phyloP scores from a whole-genome alignment of 2,329 filamentous ascomycete species.

The Coniochaeta ligniaria region DNA sequence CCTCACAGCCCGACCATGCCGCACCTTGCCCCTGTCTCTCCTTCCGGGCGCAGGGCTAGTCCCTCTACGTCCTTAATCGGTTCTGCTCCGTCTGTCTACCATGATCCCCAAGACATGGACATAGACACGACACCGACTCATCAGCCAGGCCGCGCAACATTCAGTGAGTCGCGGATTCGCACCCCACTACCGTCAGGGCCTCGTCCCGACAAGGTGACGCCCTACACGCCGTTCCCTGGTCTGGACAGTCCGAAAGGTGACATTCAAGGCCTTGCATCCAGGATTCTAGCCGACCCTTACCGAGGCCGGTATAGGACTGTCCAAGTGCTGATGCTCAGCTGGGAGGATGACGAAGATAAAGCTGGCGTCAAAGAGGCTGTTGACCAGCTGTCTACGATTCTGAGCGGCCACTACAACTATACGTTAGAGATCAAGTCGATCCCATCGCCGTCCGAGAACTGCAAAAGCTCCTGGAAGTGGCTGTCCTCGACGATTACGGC shows the following conservation, averaged over 20 bases:
- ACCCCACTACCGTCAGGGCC: slow-evolving; percentile 51
- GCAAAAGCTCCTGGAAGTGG: slow-evolving; percentile 45
- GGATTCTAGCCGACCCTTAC: slow-evolving; percentile 40
- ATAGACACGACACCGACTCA: slow-evolving; percentile 34
- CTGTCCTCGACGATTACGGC: slow-evolving; percentile 42
- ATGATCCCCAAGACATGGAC: slow-evolving; percentile 48
- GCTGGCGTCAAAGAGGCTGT: slow-evolving; percentile 30
- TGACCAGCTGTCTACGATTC: slow-evolving; percentile 40
- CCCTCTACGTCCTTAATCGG: slow-evolving; percentile 37
- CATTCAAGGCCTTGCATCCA: slow-evolving; percentile 41
- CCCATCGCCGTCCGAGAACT: slow-evolving; percentile 37
- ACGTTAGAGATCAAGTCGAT: slow-evolving; percentile 40
- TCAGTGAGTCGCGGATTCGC: slow-evolving; percentile 42
- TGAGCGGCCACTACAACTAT: slow-evolving; percentile 47
- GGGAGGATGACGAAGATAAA: slow-evolving; percentile 45
- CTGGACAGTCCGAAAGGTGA: slow-evolving; percentile 41
- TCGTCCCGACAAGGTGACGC: slow-evolving; percentile 42
- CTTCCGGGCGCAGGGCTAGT: slow-evolving; percentile 12
- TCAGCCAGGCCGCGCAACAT: slow-evolving; percentile 28
- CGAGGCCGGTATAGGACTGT: slow-evolving; percentile 47
- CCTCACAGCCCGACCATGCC: slow-evolving; percentile 43
- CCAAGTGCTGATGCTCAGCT: slow-evolving; percentile 45
- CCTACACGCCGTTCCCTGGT: slow-evolving; percentile 33
- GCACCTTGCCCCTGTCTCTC: slow-evolving; percentile 35
- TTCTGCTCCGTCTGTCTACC: slow-evolving; percentile 30